Evolutionary conservation across 768 basidiomycete species (phyloP).

Genomic region (Amanita jacksonii): DNA sequence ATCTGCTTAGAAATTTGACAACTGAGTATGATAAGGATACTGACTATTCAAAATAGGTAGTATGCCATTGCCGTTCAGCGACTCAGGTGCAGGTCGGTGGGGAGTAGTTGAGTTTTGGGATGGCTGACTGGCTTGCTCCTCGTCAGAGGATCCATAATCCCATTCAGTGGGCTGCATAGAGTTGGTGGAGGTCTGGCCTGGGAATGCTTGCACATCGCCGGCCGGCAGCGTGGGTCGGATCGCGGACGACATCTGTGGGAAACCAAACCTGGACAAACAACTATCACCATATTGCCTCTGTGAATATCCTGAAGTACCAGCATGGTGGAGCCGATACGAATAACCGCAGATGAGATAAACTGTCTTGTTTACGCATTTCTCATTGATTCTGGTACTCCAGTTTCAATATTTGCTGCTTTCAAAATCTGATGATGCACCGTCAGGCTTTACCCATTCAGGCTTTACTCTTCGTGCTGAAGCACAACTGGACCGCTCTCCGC

Average conservation of each 20-base stretch:
- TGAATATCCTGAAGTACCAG: too few relatives aligned
- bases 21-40: conserved; percentile 7
- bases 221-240: too few relatives aligned
- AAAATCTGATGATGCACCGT: conserved; percentile 8
- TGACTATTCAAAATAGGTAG: conserved; percentile 21
- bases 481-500: conserved; percentile 58
- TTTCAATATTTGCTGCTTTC: neutral
- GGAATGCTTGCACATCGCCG: too few relatives aligned
- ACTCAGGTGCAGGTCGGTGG: neutral
- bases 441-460: conserved; percentile 76
- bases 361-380: conserved; percentile 81
- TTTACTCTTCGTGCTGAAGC: conserved; percentile 73
- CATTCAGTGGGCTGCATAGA: too few relatives aligned
- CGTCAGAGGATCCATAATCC: conserved; percentile 7
- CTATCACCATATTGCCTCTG: too few relatives aligned
- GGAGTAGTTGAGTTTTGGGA: conserved; percentile 1
- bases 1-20: neutral
- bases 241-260: neutral
- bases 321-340: conserved; percentile 33
- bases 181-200: too few relatives aligned
- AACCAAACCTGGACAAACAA: conserved; percentile 5
- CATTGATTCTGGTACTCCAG: conserved; percentile 76
- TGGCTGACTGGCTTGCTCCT: conserved; percentile 10
- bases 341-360: conserved; percentile 78
- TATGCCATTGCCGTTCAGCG: conserved; percentile 8